Evolutionary conservation across 2,329 filamentous ascomycete species (phyloP), one percentile per base, ranked within the genome.

Genomic region (Fusarium irregulare): DNA sequence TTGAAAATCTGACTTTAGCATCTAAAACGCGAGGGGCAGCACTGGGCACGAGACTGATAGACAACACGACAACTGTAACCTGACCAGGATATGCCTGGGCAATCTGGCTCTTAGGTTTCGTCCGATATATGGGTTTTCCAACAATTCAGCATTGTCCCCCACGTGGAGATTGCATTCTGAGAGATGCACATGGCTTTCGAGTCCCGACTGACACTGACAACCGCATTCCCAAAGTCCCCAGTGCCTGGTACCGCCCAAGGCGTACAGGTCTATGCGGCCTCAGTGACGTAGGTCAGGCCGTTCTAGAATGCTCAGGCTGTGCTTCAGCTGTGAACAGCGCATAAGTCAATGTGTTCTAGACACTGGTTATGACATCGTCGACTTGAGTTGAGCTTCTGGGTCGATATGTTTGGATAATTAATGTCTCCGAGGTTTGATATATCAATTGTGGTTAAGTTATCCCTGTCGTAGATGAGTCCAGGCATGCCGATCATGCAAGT

Each of bases 231-330:
- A 58, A 63, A 54, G 48, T 50, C 48, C 40, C 54, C 40, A 18
- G 18, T 51, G 44, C 48, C 61, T 44, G 66, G 53, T 44, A 44
- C 47, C 21, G 55, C 27, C 49, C 49, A 42, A 42, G 49, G 49
- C 49, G 23, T 12, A 34, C 37, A 56, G 55, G 61, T n/a, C 64
- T 57, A 41, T 60, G 61, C 54, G 47, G 40, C 71, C 54, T 74
- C 63, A 68, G 60, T 75, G 73, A 75, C 73, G 73, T 74, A 70
- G 23, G 49, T 54, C 65, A 32, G 73, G 60, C 70, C 71, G 73
- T 75, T 75, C 73, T 75, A 75, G 73, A 74, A 60, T n/a, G 61
- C 70, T 62, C 63, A 56, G 69, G 67, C 60, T 68, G 42, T 60
- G 57, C 60, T 62, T 56, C 60, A 64, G 49, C 53, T 32, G 30